Evolutionary conservation across 164 flowering plant genomes (phyloP).

Genomic region (Paratinospora sagittata): DNA sequence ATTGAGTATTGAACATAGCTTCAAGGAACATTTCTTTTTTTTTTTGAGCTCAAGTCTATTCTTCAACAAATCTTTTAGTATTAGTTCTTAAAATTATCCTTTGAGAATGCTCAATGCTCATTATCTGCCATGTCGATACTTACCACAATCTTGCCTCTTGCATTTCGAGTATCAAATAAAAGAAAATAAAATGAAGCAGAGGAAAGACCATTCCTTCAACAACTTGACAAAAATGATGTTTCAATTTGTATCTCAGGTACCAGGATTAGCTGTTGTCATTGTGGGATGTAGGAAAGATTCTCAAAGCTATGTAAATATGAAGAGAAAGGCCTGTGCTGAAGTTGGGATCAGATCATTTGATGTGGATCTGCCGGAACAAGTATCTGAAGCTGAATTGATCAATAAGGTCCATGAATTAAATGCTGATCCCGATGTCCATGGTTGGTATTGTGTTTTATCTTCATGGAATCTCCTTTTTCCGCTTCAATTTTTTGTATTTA

Average conservation of each 20-base stretch:
- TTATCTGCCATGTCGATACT: background rate
- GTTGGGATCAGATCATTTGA: constrained; percentile 77
- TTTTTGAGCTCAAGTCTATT: no score
- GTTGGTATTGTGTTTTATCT: constrained; percentile 24
- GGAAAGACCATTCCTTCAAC: background rate
- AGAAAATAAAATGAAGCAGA: background rate
- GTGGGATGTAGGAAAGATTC: constrained; percentile 86
- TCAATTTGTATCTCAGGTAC: constrained; percentile 43
- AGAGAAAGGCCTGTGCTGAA: constrained; percentile 90
- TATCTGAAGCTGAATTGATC: constrained; percentile 63
- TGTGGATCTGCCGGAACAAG: constrained; percentile 75
- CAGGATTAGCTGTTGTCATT: constrained; percentile 91
- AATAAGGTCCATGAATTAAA: constrained; percentile 72
- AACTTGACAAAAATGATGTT: background rate
- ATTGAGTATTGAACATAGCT: no score
- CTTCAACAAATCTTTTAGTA: no score
- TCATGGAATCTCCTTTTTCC: background rate
- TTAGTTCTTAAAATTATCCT: background rate
- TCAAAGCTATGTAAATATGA: constrained; percentile 82
- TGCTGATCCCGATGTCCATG: constrained; percentile 78
- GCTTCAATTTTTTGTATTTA: background rate
- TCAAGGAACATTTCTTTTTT: no score
- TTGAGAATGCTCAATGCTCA: background rate
- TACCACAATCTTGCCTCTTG: no score
- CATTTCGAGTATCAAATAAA: background rate